phyloP scores from a whole-genome alignment of 345 rosid genomes.

The Lumnitzera littorea region DNA sequence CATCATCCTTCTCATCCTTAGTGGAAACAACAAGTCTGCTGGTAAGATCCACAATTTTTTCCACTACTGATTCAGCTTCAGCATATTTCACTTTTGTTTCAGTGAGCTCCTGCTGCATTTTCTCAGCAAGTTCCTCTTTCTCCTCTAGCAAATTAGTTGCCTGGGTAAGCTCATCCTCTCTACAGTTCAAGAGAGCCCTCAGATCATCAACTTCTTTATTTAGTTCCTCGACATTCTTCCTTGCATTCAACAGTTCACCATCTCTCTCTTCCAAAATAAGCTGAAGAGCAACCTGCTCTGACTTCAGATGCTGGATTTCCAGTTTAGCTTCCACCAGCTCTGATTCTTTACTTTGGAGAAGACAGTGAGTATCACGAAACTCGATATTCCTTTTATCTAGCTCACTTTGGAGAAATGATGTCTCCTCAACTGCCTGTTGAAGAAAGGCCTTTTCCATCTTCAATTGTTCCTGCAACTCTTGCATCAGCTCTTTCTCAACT shows the following conservation, averaged over 20 bases:
- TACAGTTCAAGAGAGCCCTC: slow-evolving; percentile 45
- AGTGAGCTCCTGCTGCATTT: slow-evolving; percentile 47
- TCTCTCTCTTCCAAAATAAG: slow-evolving; percentile 57
- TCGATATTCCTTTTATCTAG: slow-evolving; percentile 40
- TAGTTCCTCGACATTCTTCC: slow-evolving; percentile 51
- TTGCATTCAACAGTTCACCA: slow-evolving; percentile 42
- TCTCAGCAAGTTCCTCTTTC: slow-evolving; percentile 54
- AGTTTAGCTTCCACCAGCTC: slow-evolving; percentile 77
- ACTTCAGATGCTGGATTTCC: slow-evolving; percentile 70
- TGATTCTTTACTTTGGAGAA: slow-evolving; percentile 54
- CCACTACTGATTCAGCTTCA: slow-evolving; percentile 68
- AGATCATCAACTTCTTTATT: slow-evolving; percentile 49
- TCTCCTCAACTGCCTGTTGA: slow-evolving; percentile 45
- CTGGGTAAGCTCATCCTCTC: slow-evolving; percentile 52
- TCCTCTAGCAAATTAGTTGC: slow-evolving; percentile 52
- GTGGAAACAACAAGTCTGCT: slow-evolving; percentile 39
- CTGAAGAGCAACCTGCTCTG: slow-evolving; percentile 65
- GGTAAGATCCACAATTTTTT: slow-evolving; percentile 55
- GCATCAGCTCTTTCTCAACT: slow-evolving; percentile 39
- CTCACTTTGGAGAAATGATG: slow-evolving; percentile 38
- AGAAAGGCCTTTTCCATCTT: slow-evolving; percentile 45
- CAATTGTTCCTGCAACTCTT: slow-evolving; percentile 46
- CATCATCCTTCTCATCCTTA: slow-evolving; percentile 23
- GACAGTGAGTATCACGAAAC: slow-evolving; percentile 41
- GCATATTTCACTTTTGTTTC: slow-evolving; percentile 37